Percentiles rank a stretch among this genome's conserved stretches.
phyloP scores from a whole-genome alignment of 2,329 filamentous ascomycete species.

The Cercospora sp. region DNA sequence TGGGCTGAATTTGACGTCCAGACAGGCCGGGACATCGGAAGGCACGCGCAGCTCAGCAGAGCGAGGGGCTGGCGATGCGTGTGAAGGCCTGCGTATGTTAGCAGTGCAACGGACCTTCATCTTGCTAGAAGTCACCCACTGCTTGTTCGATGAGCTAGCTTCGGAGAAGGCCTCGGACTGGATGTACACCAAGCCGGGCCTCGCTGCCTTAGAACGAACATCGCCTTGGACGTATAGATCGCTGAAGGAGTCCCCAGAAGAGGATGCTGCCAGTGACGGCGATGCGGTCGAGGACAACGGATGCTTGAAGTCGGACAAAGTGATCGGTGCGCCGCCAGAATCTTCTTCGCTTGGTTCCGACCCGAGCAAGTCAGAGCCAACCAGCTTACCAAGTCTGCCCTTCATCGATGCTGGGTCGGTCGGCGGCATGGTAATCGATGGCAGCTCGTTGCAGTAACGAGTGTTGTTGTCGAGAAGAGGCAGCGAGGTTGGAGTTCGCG shows the following conservation, averaged over 20 bases:
- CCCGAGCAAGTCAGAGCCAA: not conserved
- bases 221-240: not conserved
- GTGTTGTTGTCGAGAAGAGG: not conserved
- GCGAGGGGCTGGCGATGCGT: no score
- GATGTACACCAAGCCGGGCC: not conserved
- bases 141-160: no score
- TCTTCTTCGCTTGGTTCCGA: not conserved
- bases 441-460: not conserved
- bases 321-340: not conserved
- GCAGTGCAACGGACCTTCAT: no score
- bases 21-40: not conserved
- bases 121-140: not conserved
- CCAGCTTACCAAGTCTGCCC: not conserved
- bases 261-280: not conserved
- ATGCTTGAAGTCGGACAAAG: not conserved
- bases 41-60: not conserved
- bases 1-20: slow-evolving; percentile 11
- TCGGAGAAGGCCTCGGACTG: not conserved
- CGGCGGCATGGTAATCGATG: not conserved
- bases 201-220: not conserved
- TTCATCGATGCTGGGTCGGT: not conserved
- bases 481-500: not conserved
- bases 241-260: not conserved
- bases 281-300: not conserved
- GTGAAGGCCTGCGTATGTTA: no score